Evolutionary conservation across 1,284 basidiomycete species (phyloP).

Genomic region (Cystobasidiaceae sp.): DNA sequence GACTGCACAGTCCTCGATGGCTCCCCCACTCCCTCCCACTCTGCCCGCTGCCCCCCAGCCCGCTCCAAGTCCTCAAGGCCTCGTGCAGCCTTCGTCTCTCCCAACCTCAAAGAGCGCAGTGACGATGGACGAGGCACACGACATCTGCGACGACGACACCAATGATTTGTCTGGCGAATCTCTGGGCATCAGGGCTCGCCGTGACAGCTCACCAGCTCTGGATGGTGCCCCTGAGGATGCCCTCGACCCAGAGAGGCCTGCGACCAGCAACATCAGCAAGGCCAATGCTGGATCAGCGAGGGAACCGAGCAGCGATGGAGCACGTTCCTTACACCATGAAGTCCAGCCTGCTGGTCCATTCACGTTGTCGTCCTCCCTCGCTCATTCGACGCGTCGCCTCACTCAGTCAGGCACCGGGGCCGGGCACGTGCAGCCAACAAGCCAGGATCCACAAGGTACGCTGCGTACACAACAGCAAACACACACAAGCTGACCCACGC

Average conservation of each 20-base stretch:
- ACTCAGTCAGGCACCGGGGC: too few relatives aligned
- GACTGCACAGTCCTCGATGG: background rate
- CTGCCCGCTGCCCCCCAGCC: background rate
- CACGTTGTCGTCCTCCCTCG: too few relatives aligned
- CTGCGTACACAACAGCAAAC: too few relatives aligned
- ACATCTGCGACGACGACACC: background rate
- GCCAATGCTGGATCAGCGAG: too few relatives aligned
- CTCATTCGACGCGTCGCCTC: too few relatives aligned
- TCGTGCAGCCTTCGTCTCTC: background rate
- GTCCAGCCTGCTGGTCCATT: too few relatives aligned
- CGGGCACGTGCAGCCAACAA: too few relatives aligned
- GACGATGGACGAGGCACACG: background rate
- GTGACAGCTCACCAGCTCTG: background rate
- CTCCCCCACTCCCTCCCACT: background rate
- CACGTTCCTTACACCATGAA: too few relatives aligned
- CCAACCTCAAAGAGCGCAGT: conserved; percentile 10
- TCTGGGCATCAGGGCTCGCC: conserved; percentile 5
- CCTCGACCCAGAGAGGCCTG: background rate
- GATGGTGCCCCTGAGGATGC: background rate
- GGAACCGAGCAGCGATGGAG: too few relatives aligned
- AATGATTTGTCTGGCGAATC: conserved; percentile 17
- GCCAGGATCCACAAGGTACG: too few relatives aligned
- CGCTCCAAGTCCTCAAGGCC: background rate
- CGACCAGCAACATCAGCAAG: background rate
- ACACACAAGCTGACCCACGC: too few relatives aligned